A percentile compares a stretch with the other conserved stretches of the same genome.
Evolutionary conservation across 1,139 yeast genomes (phyloP).

Genomic region (Candida glucosophila): DNA sequence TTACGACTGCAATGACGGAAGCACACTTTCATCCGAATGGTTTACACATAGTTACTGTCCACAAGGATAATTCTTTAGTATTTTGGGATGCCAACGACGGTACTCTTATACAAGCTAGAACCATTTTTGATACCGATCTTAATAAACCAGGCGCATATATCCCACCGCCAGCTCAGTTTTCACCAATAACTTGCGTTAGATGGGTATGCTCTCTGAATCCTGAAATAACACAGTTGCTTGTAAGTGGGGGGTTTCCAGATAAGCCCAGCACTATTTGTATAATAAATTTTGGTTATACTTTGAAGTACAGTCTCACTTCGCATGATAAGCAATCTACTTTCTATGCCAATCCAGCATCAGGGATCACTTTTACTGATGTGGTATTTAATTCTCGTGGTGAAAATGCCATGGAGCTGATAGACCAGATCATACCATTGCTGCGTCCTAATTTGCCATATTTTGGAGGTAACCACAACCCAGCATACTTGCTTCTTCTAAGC

Average conservation of each 20-base stretch:
- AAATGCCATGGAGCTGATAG: slow-evolving; percentile 15
- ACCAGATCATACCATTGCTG: slow-evolving; percentile 23
- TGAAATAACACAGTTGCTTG: slow-evolving; percentile 64
- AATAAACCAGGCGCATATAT: slow-evolving; percentile 39
- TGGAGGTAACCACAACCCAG: slow-evolving; percentile 63
- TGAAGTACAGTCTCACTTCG: slow-evolving; percentile 71
- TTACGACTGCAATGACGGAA: slow-evolving; percentile 44
- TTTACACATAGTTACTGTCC: slow-evolving; percentile 68
- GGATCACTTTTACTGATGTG: slow-evolving; percentile 23
- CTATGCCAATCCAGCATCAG: slow-evolving; percentile 55
- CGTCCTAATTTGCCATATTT: slow-evolving; percentile 48
- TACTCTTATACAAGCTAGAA: slow-evolving; percentile 63
- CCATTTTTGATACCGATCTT: slow-evolving; percentile 56
- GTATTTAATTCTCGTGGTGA: slow-evolving; percentile 12
- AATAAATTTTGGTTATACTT: slow-evolving; percentile 74
- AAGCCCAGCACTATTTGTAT: slow-evolving; percentile 49
- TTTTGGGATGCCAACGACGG: slow-evolving; percentile 91
- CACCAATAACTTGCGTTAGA: slow-evolving; percentile 33
- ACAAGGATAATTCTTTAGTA: slow-evolving; percentile 73
- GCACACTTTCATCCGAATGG: slow-evolving; percentile 93
- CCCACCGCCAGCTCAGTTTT: slow-evolving; percentile 12
- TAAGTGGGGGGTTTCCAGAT: slow-evolving; percentile 59
- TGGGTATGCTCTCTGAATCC: slow-evolving; percentile 83
- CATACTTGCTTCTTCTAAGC: slow-evolving; percentile 47
- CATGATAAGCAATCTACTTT: slow-evolving; percentile 75